Conservation (phyloP, 2,329 filamentous ascomycete species). For the Penicillium sp. region DNA sequence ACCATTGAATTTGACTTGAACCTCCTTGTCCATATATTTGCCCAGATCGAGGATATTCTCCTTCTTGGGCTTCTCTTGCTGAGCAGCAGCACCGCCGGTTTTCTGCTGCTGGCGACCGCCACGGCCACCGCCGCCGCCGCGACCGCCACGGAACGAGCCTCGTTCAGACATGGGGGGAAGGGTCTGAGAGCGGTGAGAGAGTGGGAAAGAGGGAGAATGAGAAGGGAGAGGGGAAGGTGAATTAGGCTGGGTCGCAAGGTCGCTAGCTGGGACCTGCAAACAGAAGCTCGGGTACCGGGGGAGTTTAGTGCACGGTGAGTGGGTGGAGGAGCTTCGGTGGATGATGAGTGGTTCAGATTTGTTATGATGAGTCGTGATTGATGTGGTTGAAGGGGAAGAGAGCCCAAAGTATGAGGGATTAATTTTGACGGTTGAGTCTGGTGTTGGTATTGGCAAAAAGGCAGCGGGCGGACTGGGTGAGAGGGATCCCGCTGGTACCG, state of each 20-base stretch:
- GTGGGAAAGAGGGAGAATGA: conserved; percentile 10
- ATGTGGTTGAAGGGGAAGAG: conserved; percentile 14
- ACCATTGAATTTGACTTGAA: conserved; percentile 95
- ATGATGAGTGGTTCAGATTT: not conserved
- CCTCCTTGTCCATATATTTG: conserved; percentile 97
- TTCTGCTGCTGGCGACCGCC: conserved; percentile 40
- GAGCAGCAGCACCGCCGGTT: conserved; percentile 55
- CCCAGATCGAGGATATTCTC: conserved; percentile 95
- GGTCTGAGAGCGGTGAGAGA: conserved; percentile 15
- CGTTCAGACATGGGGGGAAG: conserved; percentile 51
- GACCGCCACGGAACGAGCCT: conserved; percentile 29
- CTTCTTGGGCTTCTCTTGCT: conserved; percentile 84
- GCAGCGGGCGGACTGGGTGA: not conserved
- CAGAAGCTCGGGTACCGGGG: not conserved
- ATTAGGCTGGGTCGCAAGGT: not conserved
- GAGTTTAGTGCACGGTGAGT: not conserved
- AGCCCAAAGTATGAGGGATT: conserved; percentile 26
- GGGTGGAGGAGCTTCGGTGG: not conserved
- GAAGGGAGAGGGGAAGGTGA: conserved; percentile 16
- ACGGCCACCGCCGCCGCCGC: conserved; percentile 19
- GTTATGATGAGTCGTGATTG: not conserved
- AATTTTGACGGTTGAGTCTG: conserved; percentile 19
- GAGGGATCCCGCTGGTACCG: conserved; percentile 17
- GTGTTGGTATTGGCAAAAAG: not conserved
- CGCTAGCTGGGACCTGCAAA: not conserved